These are phyloP conservation scores for Boletus patriciae DNA, from an alignment of 768 basidiomycete species.

Conservation along the genomic window DNA sequence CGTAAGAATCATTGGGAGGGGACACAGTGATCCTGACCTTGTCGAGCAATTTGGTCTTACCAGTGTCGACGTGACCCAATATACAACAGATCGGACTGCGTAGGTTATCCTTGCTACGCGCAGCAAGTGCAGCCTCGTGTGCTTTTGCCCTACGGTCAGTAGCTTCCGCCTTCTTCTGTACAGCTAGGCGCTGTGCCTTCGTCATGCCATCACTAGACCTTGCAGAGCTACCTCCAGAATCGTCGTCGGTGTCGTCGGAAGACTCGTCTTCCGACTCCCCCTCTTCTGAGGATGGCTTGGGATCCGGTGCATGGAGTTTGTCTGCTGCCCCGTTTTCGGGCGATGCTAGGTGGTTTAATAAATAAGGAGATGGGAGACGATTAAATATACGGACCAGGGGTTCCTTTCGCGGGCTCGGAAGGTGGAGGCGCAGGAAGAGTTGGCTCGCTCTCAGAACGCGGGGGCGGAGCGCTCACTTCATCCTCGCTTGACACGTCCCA, in stretches of 20 bases:
- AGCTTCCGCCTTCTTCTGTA: constrained; percentile 81
- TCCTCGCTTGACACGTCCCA: constrained; percentile 74
- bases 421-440: background rate
- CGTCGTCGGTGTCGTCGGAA: constrained; percentile 51
- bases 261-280: constrained; percentile 41
- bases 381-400: constrained; percentile 11
- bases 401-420: constrained; percentile 1
- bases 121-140: constrained; percentile 82
- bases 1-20: constrained; percentile 2
- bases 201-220: constrained; percentile 68
- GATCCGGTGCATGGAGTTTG: constrained; percentile 21
- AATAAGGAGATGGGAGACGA: background rate
- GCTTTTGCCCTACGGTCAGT: constrained; percentile 75
- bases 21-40: constrained; percentile 56
- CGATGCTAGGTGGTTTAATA: background rate
- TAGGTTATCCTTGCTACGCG: constrained; percentile 83
- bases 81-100: constrained; percentile 99
- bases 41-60: constrained; percentile 96
- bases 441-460: constrained; percentile 15
- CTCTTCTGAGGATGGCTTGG: constrained; percentile 31
- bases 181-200: constrained; percentile 60
- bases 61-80: constrained; percentile 98
- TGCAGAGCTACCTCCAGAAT: constrained; percentile 40
- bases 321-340: constrained; percentile 7
- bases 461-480: constrained; percentile 39